Evolutionary conservation across 2,329 filamentous ascomycete genomes (phyloP).

Genomic region (Coniella vitis): DNA sequence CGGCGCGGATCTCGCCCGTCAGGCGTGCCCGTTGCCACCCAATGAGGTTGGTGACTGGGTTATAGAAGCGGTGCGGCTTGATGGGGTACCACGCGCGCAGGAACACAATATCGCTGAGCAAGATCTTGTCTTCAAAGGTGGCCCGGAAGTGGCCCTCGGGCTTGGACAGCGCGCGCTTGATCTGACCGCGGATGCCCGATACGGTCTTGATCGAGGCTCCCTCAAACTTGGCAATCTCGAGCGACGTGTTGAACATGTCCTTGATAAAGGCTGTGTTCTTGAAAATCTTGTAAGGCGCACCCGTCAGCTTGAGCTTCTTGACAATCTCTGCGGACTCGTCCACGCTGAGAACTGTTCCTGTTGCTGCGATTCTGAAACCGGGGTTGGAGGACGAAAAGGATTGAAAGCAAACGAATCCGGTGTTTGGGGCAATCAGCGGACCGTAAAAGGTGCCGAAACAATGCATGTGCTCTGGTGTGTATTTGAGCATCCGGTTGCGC

Average conservation of each 20-base stretch:
- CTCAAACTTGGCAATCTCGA: slow-evolving; percentile 98
- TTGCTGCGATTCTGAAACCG: slow-evolving; percentile 90
- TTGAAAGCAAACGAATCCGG: slow-evolving; percentile 90
- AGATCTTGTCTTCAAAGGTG: slow-evolving; percentile 96
- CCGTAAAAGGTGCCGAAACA: slow-evolving; percentile 96
- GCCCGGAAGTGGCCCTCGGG: slow-evolving; percentile 94
- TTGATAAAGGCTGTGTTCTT: slow-evolving; percentile 99
- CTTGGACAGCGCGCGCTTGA: slow-evolving; percentile 89
- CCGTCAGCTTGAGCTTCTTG: slow-evolving; percentile 97
- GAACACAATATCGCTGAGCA: slow-evolving; percentile 96
- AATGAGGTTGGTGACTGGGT: slow-evolving; percentile 87
- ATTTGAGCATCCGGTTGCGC: slow-evolving; percentile 96
- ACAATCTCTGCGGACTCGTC: slow-evolving; percentile 96
- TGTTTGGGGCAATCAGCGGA: slow-evolving; percentile 90
- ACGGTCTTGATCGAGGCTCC: slow-evolving; percentile 94
- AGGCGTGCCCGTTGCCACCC: slow-evolving; percentile 92
- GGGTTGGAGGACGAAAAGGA: slow-evolving; percentile 77
- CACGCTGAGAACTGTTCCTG: slow-evolving; percentile 86
- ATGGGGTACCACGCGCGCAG: slow-evolving; percentile 94
- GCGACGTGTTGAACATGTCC: slow-evolving; percentile 89
- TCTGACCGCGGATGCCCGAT: slow-evolving; percentile 89
- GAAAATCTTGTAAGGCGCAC: slow-evolving; percentile 93
- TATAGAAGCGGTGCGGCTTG: slow-evolving; percentile 93
- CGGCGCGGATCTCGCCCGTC: slow-evolving; percentile 82
- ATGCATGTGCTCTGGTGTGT: slow-evolving; percentile 98